phyloP scores from a whole-genome alignment of 805 yeast species.

The Tanozyma kutaoensis region DNA sequence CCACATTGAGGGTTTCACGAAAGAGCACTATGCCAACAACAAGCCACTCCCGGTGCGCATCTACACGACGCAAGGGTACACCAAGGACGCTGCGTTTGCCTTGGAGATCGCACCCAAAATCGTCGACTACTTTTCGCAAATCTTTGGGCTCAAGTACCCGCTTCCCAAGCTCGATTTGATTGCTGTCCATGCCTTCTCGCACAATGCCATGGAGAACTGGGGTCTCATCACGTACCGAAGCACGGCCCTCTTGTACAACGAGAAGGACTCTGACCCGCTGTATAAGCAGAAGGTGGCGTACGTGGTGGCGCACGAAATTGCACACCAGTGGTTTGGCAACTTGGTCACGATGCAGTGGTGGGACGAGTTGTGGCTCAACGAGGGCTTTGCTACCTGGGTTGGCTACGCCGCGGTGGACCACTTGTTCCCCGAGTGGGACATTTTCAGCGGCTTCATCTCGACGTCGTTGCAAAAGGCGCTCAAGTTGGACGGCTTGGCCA shows the following conservation, averaged over 20 bases:
- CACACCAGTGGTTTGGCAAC: constrained; percentile 90
- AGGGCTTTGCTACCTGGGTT: constrained; percentile 85
- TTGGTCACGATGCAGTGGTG: constrained; percentile 89
- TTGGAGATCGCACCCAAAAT: constrained; percentile 33
- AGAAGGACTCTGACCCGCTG: constrained; percentile 29
- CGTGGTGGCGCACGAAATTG: constrained; percentile 76
- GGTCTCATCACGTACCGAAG: constrained; percentile 61
- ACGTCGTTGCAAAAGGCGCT: constrained; percentile 38
- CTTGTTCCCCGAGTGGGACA: constrained; percentile 73
- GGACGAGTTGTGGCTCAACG: constrained; percentile 85
- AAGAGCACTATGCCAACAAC: constrained; percentile 19
- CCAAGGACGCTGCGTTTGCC: constrained; percentile 34
- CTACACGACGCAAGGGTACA: constrained; percentile 38
- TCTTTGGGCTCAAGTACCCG: constrained; percentile 48
- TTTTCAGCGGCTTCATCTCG: constrained; percentile 43
- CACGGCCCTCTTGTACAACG: constrained; percentile 36
- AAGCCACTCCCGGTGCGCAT: constrained; percentile 34
- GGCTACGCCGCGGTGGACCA: constrained; percentile 58
- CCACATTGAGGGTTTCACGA: constrained; percentile 33
- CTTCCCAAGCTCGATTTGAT: constrained; percentile 71
- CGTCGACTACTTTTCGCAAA: constrained; percentile 33
- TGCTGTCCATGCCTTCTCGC: constrained; percentile 68
- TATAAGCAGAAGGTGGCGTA: constrained; percentile 65
- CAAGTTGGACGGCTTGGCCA: constrained; percentile 41
- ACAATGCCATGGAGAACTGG: constrained; percentile 91